These are phyloP conservation scores for Paramarasmius palmivorus DNA, from an alignment of 1,284 basidiomycete genomes.

Conservation along the genomic window DNA sequence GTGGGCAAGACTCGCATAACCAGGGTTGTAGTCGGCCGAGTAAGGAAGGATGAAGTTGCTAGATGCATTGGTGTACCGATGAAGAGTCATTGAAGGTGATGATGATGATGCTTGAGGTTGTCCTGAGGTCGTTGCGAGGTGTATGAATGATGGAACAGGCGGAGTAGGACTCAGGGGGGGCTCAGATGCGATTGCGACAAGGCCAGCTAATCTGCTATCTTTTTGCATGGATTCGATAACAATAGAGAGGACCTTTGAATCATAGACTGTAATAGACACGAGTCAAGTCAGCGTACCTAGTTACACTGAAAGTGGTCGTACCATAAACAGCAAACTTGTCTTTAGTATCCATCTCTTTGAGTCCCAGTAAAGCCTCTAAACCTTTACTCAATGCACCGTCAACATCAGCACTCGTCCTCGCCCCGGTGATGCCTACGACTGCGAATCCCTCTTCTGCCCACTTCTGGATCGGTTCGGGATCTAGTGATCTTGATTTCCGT, in stretches of 20 bases:
- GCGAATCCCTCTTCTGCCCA: slow-evolving; percentile 53
- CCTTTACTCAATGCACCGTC: slow-evolving; percentile 28
- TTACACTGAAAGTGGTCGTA: slow-evolving; percentile 14
- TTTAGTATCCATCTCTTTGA: slow-evolving; percentile 37
- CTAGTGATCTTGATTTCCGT: slow-evolving; percentile 33
- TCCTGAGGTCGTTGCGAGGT: slow-evolving; percentile 24
- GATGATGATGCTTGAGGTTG: slow-evolving; percentile 12
- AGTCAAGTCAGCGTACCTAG: neutral
- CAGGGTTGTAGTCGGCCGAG: slow-evolving; percentile 35
- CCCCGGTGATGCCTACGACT: slow-evolving; percentile 32
- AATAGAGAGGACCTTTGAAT: slow-evolving; percentile 25
- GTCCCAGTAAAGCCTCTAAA: slow-evolving; percentile 30
- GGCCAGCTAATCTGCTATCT: slow-evolving; percentile 31
- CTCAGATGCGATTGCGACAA: slow-evolving; percentile 37
- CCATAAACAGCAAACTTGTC: slow-evolving; percentile 44
- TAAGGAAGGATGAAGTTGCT: slow-evolving; percentile 42
- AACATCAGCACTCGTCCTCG: slow-evolving; percentile 21
- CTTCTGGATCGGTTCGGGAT: slow-evolving; percentile 46
- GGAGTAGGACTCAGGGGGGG: slow-evolving; percentile 6
- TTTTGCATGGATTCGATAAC: slow-evolving; percentile 27
- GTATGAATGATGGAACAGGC: slow-evolving; percentile 28
- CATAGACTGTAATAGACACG: slow-evolving; percentile 33
- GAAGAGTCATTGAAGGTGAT: slow-evolving; percentile 13
- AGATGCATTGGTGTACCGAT: slow-evolving; percentile 31
- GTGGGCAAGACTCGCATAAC: slow-evolving; percentile 40